phyloP scores from a whole-genome alignment of 2,329 filamentous ascomycete species.

The Arthrinium phaeospermum region DNA sequence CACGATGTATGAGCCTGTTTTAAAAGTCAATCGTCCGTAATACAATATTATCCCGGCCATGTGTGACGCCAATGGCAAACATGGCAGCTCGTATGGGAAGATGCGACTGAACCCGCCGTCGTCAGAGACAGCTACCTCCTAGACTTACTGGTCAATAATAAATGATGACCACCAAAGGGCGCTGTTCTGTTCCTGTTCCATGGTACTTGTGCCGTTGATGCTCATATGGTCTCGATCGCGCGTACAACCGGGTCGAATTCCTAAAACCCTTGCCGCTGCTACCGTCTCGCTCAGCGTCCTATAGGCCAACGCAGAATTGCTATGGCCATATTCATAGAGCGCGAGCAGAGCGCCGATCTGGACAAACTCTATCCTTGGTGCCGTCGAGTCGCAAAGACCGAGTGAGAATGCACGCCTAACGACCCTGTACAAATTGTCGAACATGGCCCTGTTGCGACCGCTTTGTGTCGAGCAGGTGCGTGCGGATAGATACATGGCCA shows the following conservation, averaged over 20 bases:
- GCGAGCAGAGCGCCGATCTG: conserved; percentile 49
- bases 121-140: background rate
- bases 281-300: conserved; percentile 48
- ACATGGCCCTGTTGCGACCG: conserved; percentile 42
- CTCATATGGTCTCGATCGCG: conserved; percentile 26
- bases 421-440: conserved; percentile 45
- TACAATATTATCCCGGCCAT: background rate
- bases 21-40: background rate
- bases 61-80: background rate
- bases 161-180: conserved; percentile 52
- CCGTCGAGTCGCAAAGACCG: conserved; percentile 37
- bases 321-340: conserved; percentile 52
- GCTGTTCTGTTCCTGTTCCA: conserved; percentile 45
- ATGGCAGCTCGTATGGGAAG: background rate
- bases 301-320: conserved; percentile 48
- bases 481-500: conserved; percentile 50
- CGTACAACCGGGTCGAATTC: conserved; percentile 43
- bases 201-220: conserved; percentile 29
- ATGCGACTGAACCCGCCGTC: background rate
- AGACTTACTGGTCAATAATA: conserved; percentile 49
- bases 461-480: conserved; percentile 44
- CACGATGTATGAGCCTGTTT: conserved; percentile 39
- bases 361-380: conserved; percentile 45
- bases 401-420: conserved; percentile 46
- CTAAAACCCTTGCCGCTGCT: conserved; percentile 43